Evolutionary conservation across 169 alveolate species (phyloP), one percentile per base, ranked within the genome.

Genomic region (Eimeria acervulina): DNA sequence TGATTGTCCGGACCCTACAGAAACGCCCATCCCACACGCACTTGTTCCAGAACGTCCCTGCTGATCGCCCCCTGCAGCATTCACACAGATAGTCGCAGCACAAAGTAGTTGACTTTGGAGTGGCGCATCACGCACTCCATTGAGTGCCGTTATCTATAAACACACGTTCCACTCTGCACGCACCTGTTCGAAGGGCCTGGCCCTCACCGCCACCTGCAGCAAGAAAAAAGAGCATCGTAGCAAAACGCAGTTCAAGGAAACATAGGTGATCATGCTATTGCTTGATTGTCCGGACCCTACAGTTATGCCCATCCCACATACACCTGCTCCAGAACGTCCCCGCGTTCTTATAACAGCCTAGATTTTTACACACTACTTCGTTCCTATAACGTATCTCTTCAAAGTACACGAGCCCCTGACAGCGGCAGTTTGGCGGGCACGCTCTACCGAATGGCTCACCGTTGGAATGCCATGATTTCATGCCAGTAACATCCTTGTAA

Each of bases 361-460:
- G 40, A n/a, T n/a, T n/a, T 26, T 8, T 40, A 28, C 5, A 19
- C 40, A 28, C 12, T 23, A 2, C 44, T 10, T 33, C 2, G 47
- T 1, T 1, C 47, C 42, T 68, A 47, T 5, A 8, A 33, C 8
- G 15, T 15, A 12, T 13, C 47, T 1, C 80, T 28, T 33, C 47
- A 15, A 4, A 1, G 1, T 68, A 68, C 80, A 68, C 44, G 13
- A 2, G 28, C 47, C 80, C 47, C 80, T n/a, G 44, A 68, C 10
- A 31, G 26, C 26, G 42, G 80, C n/a, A 6, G 47, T 33, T 68
- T 7, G 26, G 80, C 8, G 47, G 47, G 47, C 44, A 10, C 8
- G 80, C 23, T 68, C 44, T 42, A n/a, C 17, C 19, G 76, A 63
- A 63, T 26, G 80, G n/a, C 80, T 68, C 80, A 68, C 80, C 80